Percentiles rank a stretch among this genome's conserved stretches.
phyloP scores from a whole-genome alignment of 2,329 filamentous ascomycete genomes.

The Aspergillus sp. region DNA sequence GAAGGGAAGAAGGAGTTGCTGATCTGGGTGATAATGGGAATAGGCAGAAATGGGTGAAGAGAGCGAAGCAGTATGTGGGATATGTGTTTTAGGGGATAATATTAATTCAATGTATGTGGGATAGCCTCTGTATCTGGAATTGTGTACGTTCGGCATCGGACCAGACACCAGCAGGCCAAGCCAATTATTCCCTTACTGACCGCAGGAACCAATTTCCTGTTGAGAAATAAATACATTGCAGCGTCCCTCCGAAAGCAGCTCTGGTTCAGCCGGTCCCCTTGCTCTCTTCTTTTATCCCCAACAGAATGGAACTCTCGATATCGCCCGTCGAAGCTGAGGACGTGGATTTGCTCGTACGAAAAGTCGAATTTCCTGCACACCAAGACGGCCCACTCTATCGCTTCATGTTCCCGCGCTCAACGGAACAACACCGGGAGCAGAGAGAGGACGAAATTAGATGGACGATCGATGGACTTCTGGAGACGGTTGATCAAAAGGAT shows the following conservation, averaged over 20 bases:
- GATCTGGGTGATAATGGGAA: no score
- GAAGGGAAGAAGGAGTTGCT: no score
- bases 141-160: no score
- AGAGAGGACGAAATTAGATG: background rate
- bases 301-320: background rate
- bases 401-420: constrained; percentile 3
- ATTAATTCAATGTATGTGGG: no score
- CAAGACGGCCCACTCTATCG: background rate
- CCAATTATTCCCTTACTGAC: background rate
- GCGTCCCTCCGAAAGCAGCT: background rate
- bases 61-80: no score
- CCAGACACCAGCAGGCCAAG: background rate
- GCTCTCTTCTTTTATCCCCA: background rate
- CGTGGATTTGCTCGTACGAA: constrained; percentile 3
- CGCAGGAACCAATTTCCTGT: background rate
- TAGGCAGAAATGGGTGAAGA: no score
- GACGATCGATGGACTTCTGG: background rate
- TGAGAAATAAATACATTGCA: background rate
- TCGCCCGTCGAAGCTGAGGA: constrained; percentile 2
- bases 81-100: no score
- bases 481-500: constrained; percentile 3
- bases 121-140: no score
- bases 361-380: constrained; percentile 4
- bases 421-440: background rate
- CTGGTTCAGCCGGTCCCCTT: background rate